Evolutionary conservation across 257 asterid genomes (phyloP), one percentile per base, ranked within the genome.

Genomic region (Leptodermis oblonga): DNA sequence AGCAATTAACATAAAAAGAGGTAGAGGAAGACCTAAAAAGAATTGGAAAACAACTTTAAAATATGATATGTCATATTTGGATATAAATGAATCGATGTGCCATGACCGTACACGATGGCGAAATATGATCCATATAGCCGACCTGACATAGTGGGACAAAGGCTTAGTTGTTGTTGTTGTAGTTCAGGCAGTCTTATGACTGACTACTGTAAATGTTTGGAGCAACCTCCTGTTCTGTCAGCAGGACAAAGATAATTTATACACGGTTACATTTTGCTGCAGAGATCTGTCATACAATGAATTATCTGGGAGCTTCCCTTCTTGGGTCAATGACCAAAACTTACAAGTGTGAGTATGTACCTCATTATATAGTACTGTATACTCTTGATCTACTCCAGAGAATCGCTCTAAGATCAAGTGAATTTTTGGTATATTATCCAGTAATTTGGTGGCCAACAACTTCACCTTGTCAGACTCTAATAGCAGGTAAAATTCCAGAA

Each of bases 401-500:
- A 54, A 13, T 52, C 45, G 33, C 15, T 26, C 74, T 74, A 61
- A 74, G 41, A 42, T 54, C 30, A 39, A 71, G 28, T 22, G 33
- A 33, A 13, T 34, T 36, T 37, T 25, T 53, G 69, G 25, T 66
- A 56, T 73, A 56, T 73, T 56, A 37, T 67, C 69, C 80, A 84
- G 97, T 52, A 92, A 92, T 74, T 76, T 88, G 82, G 92, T 90
- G 14, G 95, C 81, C 76, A 92, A 92, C 85, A 88, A 88, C 83
- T 86, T 90, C 80, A 85, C 81, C 14, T 73, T 85, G 18, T 79
- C 58, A n/a, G 54, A 64, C 71, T 77, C 92, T 46, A 79, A 75
- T 54, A 77, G 69, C 84, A 84, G 96, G 98, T 87, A 70, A 69
- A 76, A 42, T 23, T n/a, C n/a, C 45, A 22, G 43, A 72, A 45